Evolutionary conservation across 176 grass and related monocot genomes (phyloP).

Genomic region (Puccinellia tenuiflora): DNA sequence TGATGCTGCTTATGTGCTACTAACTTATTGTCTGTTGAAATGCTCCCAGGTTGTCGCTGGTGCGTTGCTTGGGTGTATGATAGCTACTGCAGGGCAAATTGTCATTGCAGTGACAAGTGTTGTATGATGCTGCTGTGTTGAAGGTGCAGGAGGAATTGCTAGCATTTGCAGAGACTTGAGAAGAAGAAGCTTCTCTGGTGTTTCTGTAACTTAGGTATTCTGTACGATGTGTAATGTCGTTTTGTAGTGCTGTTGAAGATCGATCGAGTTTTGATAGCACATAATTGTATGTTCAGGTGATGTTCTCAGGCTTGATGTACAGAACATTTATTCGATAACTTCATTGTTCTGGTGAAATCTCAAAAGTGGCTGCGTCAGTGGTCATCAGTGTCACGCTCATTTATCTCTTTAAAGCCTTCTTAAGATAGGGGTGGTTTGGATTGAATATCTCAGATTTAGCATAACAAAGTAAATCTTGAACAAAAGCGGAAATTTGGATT

Average conservation of each 20-base stretch:
- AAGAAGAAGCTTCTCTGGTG: conserved; percentile 50
- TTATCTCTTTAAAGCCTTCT: not conserved
- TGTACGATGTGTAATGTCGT: conserved; percentile 16
- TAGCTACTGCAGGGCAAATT: conserved; percentile 51
- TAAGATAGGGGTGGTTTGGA: not conserved
- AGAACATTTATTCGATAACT: conserved; percentile 44
- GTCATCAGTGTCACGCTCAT: not conserved
- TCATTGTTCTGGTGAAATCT: conserved; percentile 27
- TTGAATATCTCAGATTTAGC: not conserved
- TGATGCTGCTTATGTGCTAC: not conserved
- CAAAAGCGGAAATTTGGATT: not conserved
- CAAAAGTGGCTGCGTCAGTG: not conserved
- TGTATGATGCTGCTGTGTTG: conserved; percentile 5
- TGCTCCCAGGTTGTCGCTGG: conserved; percentile 60
- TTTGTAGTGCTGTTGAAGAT: conserved; percentile 28
- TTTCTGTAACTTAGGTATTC: conserved; percentile 34
- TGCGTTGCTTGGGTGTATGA: conserved; percentile 49
- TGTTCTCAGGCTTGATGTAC: conserved; percentile 43
- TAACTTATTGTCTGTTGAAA: conserved; percentile 23
- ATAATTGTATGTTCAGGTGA: conserved; percentile 32
- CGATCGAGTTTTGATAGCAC: conserved; percentile 32
- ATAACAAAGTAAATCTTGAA: not conserved
- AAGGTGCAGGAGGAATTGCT: conserved; percentile 31
- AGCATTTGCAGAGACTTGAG: conserved; percentile 27
- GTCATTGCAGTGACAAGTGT: conserved; percentile 4